Evolutionary conservation across 495 filamentous ascomycete species (phyloP), one percentile per base, ranked within the genome.

Genomic region (Aspergillus sclerotiicarbonarius): DNA sequence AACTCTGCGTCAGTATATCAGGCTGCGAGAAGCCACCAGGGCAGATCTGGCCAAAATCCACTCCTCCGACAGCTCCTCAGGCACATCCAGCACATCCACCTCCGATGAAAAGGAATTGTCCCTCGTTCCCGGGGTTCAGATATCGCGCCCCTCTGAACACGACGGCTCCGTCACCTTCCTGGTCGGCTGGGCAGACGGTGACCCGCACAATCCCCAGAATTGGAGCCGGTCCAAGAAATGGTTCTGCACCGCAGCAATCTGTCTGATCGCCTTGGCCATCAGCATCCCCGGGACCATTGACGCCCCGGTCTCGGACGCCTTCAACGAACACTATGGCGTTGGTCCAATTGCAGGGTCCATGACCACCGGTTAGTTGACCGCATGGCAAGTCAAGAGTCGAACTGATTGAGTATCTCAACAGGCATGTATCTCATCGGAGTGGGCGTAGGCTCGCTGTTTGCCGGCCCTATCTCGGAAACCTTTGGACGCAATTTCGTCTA

Each of bases 371-470:
- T 4, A 21, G 18, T 44, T n/a, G n/a, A 20, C 44, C 44, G 8
- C 16, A 20, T 46, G 12, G 9, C 44, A 21, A 46, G 19, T 1
- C 44, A 46, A 13, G 44, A 16, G 16, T 46, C 8, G 44, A 20
- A 5, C 44, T 46, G 25, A 46, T 21, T 13, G 44, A 25, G 25
- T 25, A 18, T n/a, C n/a, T n/a, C n/a, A n/a, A 35, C 50, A 59
- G 82, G 80, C 6, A 45, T 87, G 6, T 89, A 82, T 59, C 71
- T 90, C 1, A 66, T 84, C 39, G 87, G 85, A 5, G 88, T 88
- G 59, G 84, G 83, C 0, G 64, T 74, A n/a, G 87, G 75, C 10
- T 70, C 71, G 0, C 62, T 82, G 0, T 66, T 82, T 47, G 73
- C 75, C 29, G 79, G 80, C 21, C 79, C 80, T 1, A 53, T 82